Evolutionary conservation across 1,284 basidiomycete genomes (phyloP), one percentile per base, ranked within the genome.

Genomic region (Vanrija sp.): DNA sequence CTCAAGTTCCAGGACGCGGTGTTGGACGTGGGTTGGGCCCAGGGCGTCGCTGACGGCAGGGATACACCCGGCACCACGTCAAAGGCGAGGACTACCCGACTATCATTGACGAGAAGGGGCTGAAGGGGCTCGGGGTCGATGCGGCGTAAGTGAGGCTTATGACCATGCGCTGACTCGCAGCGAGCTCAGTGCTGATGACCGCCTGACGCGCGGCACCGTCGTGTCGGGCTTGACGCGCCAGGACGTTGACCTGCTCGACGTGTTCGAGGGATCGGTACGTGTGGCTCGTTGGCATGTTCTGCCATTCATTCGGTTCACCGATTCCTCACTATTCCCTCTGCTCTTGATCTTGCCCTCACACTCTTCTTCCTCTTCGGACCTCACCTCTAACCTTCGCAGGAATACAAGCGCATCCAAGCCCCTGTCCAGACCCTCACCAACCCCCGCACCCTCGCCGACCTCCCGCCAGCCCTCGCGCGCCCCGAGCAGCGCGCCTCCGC

Each of bases 11-110:
- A 83, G 60, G 81, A 85, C 51, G 82, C 81, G 0, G 52, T 83
- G 6, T 64, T 83, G 4, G 71, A 77, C 9, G 81, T 81, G 25
- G 62, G 78, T 69, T 7, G 20, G n/a, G 22, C 41, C 5, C 37
- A 6, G 19, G 14, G 16, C n/a, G 43, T 60, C 41, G 47, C 58
- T 52, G 15, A 39, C 51, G 19, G 15, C 53, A 89, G 85, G 83
- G 85, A 41, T 83, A 87, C 73, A 90, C 88, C 4, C 79, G 91
- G 3, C 88, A 92, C 71, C 82, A 84, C 69, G 79, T 86, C 59
- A 78, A 73, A 44, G 63, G 10, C 31, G 31, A 31, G 12, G 31
- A 31, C 31, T 31, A 31, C 31, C 31, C 31, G 12, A 31, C 31
- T 12, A 9, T 31, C 12, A 31, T 31, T 31, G 31, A 31, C 31